Conservation (phyloP, 1,284 basidiomycete genomes). For the Irpex sp. region DNA sequence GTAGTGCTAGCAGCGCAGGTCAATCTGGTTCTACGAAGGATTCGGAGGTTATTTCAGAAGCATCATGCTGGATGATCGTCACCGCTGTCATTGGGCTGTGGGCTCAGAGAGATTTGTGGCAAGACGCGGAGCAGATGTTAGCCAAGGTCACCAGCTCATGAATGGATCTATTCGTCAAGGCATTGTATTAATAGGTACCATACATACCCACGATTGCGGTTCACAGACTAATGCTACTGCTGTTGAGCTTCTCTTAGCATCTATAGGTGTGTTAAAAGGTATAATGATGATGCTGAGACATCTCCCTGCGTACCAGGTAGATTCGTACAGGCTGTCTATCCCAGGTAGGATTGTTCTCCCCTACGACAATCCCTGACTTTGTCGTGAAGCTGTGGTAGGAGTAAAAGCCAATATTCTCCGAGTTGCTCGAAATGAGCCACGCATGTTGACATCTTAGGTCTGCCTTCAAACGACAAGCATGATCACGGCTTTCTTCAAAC, state of each 20-base stretch:
- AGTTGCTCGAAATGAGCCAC: constrained; percentile 11
- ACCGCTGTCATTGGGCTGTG: constrained; percentile 72
- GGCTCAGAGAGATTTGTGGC: constrained; percentile 86
- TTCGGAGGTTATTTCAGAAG: constrained; percentile 8
- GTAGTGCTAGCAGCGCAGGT: not conserved
- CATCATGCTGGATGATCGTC: constrained; percentile 84
- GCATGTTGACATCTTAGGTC: not conserved
- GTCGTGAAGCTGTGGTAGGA: constrained; percentile 6
- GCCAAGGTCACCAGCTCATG: not conserved
- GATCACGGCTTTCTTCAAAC: not conserved
- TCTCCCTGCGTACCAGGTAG: constrained; percentile 4
- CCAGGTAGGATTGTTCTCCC: constrained; percentile 11
- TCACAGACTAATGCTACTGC: not conserved
- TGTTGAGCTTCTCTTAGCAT: not conserved
- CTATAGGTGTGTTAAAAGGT: not conserved
- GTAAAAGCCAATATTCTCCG: constrained; percentile 13
- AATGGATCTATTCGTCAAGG: too few relatives aligned
- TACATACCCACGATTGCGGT: not conserved
- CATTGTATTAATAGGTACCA: too few relatives aligned
- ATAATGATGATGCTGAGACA: not conserved
- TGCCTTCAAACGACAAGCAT: not conserved
- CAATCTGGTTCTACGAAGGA: not conserved
- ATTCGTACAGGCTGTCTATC: constrained; percentile 4
- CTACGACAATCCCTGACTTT: not conserved
- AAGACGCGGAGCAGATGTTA: constrained; percentile 56